Evolutionary conservation across 176 grass and related monocot species (phyloP).

Genomic region (Paspalum vaginatum): DNA sequence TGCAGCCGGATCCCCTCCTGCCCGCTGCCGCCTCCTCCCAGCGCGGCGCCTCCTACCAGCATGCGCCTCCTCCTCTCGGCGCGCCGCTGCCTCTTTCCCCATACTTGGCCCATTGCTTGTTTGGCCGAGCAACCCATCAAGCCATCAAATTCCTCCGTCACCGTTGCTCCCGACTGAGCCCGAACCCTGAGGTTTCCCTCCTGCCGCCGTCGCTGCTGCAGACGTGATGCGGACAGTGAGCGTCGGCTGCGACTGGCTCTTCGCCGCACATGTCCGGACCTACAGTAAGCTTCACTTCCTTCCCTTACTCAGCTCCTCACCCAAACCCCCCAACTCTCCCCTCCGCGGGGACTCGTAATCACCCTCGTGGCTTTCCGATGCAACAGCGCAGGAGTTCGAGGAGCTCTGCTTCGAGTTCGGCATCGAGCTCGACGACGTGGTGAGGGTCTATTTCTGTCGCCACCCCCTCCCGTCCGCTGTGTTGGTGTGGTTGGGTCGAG

Average conservation of each 20-base stretch:
- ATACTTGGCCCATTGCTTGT: too few species aligned
- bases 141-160: neutral
- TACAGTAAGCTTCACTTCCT: slow-evolving; percentile 62
- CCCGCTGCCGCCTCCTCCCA: too few species aligned
- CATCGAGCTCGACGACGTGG: slow-evolving; percentile 98
- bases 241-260: slow-evolving; percentile 77
- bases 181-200: neutral
- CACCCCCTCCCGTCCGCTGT: neutral
- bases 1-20: too few species aligned
- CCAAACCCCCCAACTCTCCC: neutral
- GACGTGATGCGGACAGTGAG: slow-evolving; percentile 58
- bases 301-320: neutral
- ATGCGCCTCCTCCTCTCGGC: too few species aligned
- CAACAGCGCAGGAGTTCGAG: slow-evolving; percentile 83
- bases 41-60: too few species aligned
- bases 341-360: slow-evolving; percentile 14
- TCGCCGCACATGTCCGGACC: slow-evolving; percentile 44
- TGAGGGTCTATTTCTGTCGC: slow-evolving; percentile 26
- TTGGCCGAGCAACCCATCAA: too few species aligned
- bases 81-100: too few species aligned
- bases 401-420: slow-evolving; percentile 87
- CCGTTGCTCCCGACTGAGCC: neutral
- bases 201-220: neutral
- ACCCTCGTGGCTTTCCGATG: neutral
- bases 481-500: neutral